Evolutionary conservation across 2,329 filamentous ascomycete species (phyloP).

Genomic region (Beauveria brongniartii): DNA sequence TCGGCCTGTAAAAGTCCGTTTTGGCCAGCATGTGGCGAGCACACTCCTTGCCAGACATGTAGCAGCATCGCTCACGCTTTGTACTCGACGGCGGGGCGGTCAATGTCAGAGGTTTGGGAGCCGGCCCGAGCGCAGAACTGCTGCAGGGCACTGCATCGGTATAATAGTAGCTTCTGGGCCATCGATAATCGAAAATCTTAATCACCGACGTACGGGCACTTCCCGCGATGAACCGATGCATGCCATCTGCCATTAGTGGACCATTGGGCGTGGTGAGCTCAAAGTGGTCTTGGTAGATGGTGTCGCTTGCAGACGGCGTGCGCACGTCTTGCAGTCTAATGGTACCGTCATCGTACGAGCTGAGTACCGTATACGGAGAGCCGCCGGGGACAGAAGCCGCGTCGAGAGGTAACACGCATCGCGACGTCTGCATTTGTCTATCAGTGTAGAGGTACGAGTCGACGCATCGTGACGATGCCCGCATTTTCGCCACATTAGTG

Average conservation of each 20-base stretch:
- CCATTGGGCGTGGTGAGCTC: conserved; percentile 30
- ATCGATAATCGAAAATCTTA: conserved; percentile 41
- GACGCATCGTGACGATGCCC: neutral
- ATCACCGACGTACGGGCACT: conserved; percentile 29
- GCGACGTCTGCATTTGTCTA: conserved; percentile 13
- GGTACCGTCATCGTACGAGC: conserved; percentile 37
- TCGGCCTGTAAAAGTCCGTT: conserved; percentile 33
- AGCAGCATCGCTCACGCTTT: conserved; percentile 23
- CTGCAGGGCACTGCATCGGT: conserved; percentile 34
- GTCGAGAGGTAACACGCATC: conserved; percentile 31
- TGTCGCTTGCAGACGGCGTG: conserved; percentile 30
- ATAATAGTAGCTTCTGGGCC: conserved; percentile 35
- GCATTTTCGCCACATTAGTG: conserved; percentile 24
- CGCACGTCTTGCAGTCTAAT: conserved; percentile 30
- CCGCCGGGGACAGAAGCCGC: conserved; percentile 15
- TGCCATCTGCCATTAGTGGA: conserved; percentile 31
- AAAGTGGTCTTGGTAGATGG: conserved; percentile 38
- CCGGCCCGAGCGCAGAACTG: conserved; percentile 25
- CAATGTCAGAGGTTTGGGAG: conserved; percentile 21
- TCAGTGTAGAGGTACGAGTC: conserved; percentile 3
- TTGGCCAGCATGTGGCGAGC: conserved; percentile 34
- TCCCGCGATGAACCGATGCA: conserved; percentile 35
- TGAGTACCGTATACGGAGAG: conserved; percentile 29
- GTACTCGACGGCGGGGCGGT: conserved; percentile 14
- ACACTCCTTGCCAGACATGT: conserved; percentile 23